Conservation (phyloP, 257 asterid genomes). For the Fraxinus anomala region DNA sequence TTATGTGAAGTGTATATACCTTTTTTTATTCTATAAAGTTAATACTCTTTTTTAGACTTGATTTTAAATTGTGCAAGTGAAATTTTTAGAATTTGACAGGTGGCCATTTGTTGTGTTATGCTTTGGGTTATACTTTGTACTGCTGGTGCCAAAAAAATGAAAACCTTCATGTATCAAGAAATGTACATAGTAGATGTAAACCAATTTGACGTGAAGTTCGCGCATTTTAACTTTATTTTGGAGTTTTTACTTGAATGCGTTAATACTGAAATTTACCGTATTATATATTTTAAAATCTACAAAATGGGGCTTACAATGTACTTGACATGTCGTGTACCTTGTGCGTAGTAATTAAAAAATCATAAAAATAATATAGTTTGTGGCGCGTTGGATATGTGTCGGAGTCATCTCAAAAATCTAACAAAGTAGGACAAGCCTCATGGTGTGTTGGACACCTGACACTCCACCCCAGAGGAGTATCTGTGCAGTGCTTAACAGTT, state of each 20-base stretch:
- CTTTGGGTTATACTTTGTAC: background rate
- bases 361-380: background rate
- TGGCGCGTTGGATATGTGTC: background rate
- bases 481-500: background rate
- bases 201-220: background rate
- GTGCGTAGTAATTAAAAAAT: background rate
- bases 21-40: background rate
- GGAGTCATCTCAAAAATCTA: background rate
- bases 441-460: background rate
- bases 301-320: background rate
- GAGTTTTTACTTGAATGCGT: background rate
- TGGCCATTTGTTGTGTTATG: background rate
- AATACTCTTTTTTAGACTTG: background rate
- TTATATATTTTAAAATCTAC: background rate
- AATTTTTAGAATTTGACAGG: background rate
- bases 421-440: background rate
- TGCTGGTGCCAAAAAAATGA: background rate
- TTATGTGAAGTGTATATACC: background rate
- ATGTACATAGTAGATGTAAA: background rate
- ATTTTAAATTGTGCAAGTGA: background rate
- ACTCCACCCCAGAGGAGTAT: background rate
- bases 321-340: background rate
- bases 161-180: background rate
- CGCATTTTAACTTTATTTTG: background rate
- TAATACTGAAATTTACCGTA: background rate